Base-by-base conservation (phyloP, 257 asterid genomes). In the Gardenia jasminoides region DNA sequence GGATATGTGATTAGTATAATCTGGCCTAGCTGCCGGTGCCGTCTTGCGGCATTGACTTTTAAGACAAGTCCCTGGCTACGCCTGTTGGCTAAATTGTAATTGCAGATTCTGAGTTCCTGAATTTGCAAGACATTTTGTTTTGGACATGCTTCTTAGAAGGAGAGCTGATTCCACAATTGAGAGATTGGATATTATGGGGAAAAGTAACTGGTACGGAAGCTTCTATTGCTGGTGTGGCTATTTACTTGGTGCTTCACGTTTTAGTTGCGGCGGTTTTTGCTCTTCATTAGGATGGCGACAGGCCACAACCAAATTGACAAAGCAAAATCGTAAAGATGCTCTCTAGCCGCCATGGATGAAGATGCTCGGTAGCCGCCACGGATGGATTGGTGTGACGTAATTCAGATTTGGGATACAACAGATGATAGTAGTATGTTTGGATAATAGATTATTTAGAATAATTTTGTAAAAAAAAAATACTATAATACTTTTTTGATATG, bases 81-180 rank as follows among this genome's bases (percentile, higher is more conserved):
- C 31, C 6, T 3, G 74, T 36, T 56, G 52, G 54, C 31, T 3
- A 24, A 59, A 24, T 4, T 26, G 33, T 62, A 62, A 28, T 62
- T 1, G 7, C 67, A 68, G 46, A 36, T 68, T 19, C 26, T 41
- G 48, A 28, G 33, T 41, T 69, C 7, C 20, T 41, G 56, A 41
- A 43, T 2, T 22, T 69, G 71, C 71, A 0, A 0, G 24, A 31
- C 47, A 26, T 7, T 1, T 7, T 58, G 24, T 15, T 66, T 10
- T 10, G 10, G 50, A 36, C 24, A n/a, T n/a, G 26, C 20, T 9
- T 69, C 56, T 76, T 78, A 69, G 81, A 78, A 78, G 70, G 3
- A 6, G 17, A 78, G 17, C 52, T 16, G 72, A 52, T 67, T 77
- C 28, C 3, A 7, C 20, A 56, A 67, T 12, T 24, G 15, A 41